Evolutionary conservation across 2,329 filamentous ascomycete species (phyloP).

Genomic region (Seiridium cupressi): DNA sequence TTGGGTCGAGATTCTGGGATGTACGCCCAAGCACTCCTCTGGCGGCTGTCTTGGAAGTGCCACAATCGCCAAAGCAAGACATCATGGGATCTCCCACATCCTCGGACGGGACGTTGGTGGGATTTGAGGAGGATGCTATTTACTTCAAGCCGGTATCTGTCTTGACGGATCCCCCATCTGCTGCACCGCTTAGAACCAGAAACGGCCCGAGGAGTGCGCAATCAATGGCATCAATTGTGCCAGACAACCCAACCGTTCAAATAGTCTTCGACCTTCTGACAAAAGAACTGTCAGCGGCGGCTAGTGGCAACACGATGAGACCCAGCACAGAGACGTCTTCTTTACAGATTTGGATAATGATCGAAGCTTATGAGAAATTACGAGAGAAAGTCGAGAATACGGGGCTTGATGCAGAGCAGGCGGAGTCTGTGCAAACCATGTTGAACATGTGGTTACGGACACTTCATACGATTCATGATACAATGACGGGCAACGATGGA

Average conservation of each 20-base stretch:
- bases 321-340: constrained; percentile 36
- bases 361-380: constrained; percentile 56
- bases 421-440: constrained; percentile 35
- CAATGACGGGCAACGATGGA: constrained; percentile 27
- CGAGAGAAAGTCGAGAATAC: constrained; percentile 41
- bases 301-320: constrained; percentile 20
- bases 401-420: constrained; percentile 23
- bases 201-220: constrained; percentile 7
- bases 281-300: constrained; percentile 45
- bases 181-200: constrained; percentile 1
- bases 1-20: not conserved
- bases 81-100: constrained; percentile 33
- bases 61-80: constrained; percentile 7
- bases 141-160: constrained; percentile 46
- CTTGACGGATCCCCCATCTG: constrained; percentile 30
- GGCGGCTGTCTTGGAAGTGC: constrained; percentile 14
- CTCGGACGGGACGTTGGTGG: constrained; percentile 29
- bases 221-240: constrained; percentile 12
- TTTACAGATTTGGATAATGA: constrained; percentile 56
- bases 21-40: not conserved
- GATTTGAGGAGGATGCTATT: constrained; percentile 43
- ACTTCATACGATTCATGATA: constrained; percentile 45
- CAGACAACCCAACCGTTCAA: constrained; percentile 43
- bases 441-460: constrained; percentile 52
- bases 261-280: constrained; percentile 51